Conservation (phyloP, 108 stramenopile species). For the Cyclostephanos invisitatus region DNA sequence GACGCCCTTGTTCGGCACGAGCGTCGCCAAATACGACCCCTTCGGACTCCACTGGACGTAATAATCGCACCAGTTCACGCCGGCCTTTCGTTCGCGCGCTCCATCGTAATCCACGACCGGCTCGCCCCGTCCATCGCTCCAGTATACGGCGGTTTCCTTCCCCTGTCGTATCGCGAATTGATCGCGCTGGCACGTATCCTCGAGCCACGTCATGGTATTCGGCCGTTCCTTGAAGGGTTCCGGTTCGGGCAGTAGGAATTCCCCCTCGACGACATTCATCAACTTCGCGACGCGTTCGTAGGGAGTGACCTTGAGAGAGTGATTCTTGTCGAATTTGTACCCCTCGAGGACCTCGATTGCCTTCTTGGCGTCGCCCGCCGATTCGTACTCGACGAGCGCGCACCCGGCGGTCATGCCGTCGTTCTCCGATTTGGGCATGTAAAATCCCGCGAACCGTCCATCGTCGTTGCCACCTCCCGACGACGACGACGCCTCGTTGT, state of each 20-base stretch:
- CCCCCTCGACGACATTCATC: conserved; percentile 49
- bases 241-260: conserved; percentile 78
- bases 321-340: conserved; percentile 94
- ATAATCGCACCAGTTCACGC: conserved; percentile 91
- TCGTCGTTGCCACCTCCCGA: neutral
- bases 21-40: conserved; percentile 91
- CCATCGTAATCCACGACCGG: conserved; percentile 94
- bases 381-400: conserved; percentile 89
- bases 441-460: conserved; percentile 55
- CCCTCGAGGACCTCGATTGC: conserved; percentile 91
- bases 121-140: conserved; percentile 83
- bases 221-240: conserved; percentile 84
- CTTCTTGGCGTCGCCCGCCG: conserved; percentile 86
- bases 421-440: conserved; percentile 67
- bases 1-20: conserved; percentile 90
- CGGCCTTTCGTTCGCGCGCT: conserved; percentile 93
- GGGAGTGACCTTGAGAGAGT: conserved; percentile 67
- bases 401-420: conserved; percentile 81
- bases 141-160: conserved; percentile 89
- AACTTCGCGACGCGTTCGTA: conserved; percentile 78
- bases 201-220: conserved; percentile 89
- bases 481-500: too few species aligned
- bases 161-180: conserved; percentile 92
- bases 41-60: conserved; percentile 94
- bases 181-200: conserved; percentile 91